Evolutionary conservation across 2,329 filamentous ascomycete genomes (phyloP).

Genomic region (Colletotrichum plurivorum): DNA sequence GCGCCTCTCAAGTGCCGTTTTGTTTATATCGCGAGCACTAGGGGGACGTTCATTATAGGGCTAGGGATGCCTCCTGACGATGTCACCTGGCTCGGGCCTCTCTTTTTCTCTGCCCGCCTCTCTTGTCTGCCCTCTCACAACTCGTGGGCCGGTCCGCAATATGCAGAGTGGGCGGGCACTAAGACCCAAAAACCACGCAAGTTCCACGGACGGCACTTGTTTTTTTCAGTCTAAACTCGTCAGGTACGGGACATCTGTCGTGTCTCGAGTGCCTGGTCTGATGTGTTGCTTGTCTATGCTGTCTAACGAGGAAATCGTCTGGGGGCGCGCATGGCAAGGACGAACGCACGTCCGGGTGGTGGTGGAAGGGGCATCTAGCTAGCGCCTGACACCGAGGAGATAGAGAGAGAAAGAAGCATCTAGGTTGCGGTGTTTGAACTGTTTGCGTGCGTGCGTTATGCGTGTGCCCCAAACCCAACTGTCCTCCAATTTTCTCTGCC

Average conservation of each 20-base stretch:
- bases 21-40: conserved; percentile 21
- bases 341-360: conserved; percentile 19
- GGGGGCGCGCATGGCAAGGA: conserved; percentile 20
- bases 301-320: conserved; percentile 1
- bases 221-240: conserved; percentile 12
- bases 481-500: conserved; percentile 22
- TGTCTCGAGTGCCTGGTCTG: conserved; percentile 30
- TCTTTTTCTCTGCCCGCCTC: neutral
- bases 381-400: neutral
- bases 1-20: conserved; percentile 16
- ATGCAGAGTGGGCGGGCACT: neutral
- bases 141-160: conserved; percentile 4
- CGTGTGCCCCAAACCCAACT: conserved; percentile 3
- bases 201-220: neutral
- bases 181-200: neutral
- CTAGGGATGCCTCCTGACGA: neutral
- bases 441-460: neutral
- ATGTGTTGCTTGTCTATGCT: conserved; percentile 10
- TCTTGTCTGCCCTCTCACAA: conserved; percentile 1
- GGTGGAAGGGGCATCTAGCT: neutral
- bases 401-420: neutral
- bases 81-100: conserved; percentile 12
- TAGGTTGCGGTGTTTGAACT: neutral
- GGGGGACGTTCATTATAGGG: conserved; percentile 1
- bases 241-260: conserved; percentile 23